Conservation (phyloP, 176 grass and related monocot genomes). For the Oryza punctata region DNA sequence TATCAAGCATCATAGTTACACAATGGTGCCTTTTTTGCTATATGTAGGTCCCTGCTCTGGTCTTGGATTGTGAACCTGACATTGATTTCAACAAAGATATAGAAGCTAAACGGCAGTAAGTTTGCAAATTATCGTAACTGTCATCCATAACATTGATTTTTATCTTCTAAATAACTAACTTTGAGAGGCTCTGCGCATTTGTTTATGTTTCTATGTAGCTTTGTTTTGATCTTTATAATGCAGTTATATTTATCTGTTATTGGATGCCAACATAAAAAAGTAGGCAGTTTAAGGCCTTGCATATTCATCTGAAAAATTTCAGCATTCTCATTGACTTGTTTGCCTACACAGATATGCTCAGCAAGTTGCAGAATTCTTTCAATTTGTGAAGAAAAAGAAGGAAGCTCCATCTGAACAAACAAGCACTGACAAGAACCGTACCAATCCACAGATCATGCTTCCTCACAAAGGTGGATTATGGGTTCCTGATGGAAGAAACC, state of each 20-base stretch:
- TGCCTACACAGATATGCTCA: slow-evolving; percentile 62
- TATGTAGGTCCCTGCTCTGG: slow-evolving; percentile 82
- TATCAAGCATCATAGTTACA: slow-evolving; percentile 1
- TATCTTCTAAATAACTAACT: neutral
- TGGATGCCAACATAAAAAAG: neutral
- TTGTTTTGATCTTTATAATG: neutral
- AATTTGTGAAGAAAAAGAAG: slow-evolving; percentile 96
- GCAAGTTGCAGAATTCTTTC: slow-evolving; percentile 95
- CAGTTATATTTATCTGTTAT: neutral
- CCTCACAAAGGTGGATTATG: slow-evolving; percentile 56
- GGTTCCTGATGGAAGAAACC: slow-evolving; percentile 53
- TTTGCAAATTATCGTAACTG: slow-evolving; percentile 14
- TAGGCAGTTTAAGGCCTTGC: neutral
- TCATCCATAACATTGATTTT: neutral
- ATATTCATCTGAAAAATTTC: neutral
- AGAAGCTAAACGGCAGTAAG: slow-evolving; percentile 85
- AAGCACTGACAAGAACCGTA: slow-evolving; percentile 24
- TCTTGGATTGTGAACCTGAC: slow-evolving; percentile 95
- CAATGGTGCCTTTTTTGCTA: slow-evolving; percentile 16
- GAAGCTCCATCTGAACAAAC: slow-evolving; percentile 56
- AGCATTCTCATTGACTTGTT: neutral
- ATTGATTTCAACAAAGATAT: slow-evolving; percentile 94
- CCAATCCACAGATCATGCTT: slow-evolving; percentile 57
- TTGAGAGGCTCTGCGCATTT: neutral
- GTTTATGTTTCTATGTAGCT: neutral